Evolutionary conservation across 2,329 filamentous ascomycete genomes (phyloP), one percentile per base, ranked within the genome.

Genomic region (Sporothrix sp.): DNA sequence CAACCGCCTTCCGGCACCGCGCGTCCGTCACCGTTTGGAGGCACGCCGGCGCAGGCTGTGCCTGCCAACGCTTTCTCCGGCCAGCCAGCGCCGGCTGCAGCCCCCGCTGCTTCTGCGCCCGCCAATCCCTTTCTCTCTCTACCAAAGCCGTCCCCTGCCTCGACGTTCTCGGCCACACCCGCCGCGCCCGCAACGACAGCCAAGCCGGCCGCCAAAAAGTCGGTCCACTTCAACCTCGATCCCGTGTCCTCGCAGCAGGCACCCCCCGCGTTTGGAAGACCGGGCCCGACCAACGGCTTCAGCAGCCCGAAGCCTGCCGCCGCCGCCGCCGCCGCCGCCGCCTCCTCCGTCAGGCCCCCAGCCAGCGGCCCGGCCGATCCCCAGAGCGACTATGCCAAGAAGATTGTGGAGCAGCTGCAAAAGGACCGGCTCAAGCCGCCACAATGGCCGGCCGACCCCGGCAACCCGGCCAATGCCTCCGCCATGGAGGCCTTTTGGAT

Each of bases 401-500:
- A 69, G 52, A 76, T 83, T 27, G 68, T 72, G 52, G 65, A 68
- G 8, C 74, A 75, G 52, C 65, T 83, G 2, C 67, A 68, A n/a
- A 74, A 71, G 55, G 76, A 81, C 59, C 69, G 69, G 25, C 73
- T 82, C 46, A 64, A 60, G 25, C 71, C 76, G 11, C 78, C 79
- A 3, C 59, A 63, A 59, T 81, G 78, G 78, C 78, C 77, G 1
- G 63, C 67, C 2, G 69, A 80, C 28, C 73, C 75, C 1, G 76
- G 77, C 23, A 71, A 77, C 48, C 71, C 73, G 8, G 63, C 65
- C 20, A 73, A 72, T 57, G 73, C 75, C 55, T 65, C 63, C 9
- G 69, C 68, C 11, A 73, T 82, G 62, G 73, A 79, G 50, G 68
- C 65, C 46, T 75, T 81, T 52, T 71, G 78, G 39, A 73, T 78